A percentile compares a stretch with the other conserved stretches of the same genome.
Conservation (phyloP, 805 yeast genomes). For the Candida vartiovaarae region DNA sequence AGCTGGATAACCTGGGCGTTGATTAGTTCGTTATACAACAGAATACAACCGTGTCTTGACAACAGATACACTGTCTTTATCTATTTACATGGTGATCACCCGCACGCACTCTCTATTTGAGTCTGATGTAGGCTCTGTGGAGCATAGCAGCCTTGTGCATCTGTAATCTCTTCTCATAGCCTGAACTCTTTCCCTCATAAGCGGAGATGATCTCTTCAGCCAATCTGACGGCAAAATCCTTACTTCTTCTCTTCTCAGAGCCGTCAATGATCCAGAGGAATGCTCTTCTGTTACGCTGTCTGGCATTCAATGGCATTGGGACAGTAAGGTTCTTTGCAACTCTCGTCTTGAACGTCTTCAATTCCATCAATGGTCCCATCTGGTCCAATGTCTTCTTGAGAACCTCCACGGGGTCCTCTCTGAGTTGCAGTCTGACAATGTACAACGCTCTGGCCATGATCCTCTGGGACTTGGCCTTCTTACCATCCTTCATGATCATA, state of each 20-base stretch:
- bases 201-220: constrained; percentile 86
- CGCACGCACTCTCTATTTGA: constrained; percentile 10
- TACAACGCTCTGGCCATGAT: constrained; percentile 73
- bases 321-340: constrained; percentile 76
- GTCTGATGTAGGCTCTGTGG: constrained; percentile 72
- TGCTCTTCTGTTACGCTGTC: constrained; percentile 82
- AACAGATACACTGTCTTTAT: too few relatives aligned
- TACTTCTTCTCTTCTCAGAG: constrained; percentile 67
- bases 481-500: constrained; percentile 88
- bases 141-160: constrained; percentile 84
- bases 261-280: constrained; percentile 89
- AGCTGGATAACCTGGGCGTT: constrained; percentile 15
- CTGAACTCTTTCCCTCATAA: constrained; percentile 68
- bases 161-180: constrained; percentile 74
- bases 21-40: constrained; percentile 7
- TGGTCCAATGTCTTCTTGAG: constrained; percentile 70
- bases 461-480: constrained; percentile 72
- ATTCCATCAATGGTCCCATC: constrained; percentile 77
- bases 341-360: constrained; percentile 73
- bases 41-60: too few relatives aligned
- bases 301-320: constrained; percentile 75
- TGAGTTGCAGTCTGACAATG: constrained; percentile 60
- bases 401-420: constrained; percentile 74
- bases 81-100: too few relatives aligned
- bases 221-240: constrained; percentile 78